Base-by-base conservation (phyloP, 2,329 filamentous ascomycete species). In the Phialophora expanda region DNA sequence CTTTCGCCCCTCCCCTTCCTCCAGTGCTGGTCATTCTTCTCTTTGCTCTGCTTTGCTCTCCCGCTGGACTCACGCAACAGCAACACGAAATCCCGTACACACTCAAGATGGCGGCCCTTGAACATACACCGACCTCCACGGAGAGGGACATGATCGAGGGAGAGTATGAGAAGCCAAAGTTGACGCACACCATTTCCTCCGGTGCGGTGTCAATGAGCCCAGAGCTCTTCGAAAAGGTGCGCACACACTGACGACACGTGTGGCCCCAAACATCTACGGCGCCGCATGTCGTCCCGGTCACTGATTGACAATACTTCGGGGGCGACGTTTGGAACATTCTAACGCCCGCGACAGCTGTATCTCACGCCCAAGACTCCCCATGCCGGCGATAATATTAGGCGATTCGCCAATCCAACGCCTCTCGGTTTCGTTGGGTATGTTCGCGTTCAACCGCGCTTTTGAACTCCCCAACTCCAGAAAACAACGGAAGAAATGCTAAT, bases 331-430 rank as follows among this genome's bases (percentile, higher is more conserved):
- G 14, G 1, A 30, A 17, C 9, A 54, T 9, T n/a, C 51, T 63
- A 14, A 53, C 17, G 8, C 8, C 30, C 24, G 12, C 22, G 14
- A 38, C 62, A 70, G 69, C 66, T 71, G n/a, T 71, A 71, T 54
- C 61, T 71, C 20, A 71, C 70, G 48, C 70, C 70, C 12, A 71
- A 71, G 59, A 57, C 62, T 32, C 70, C 68, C 30, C 68, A 68
- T 65, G 48, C 61, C 56, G 68, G 70, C 50, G 70, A 70, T 61
- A 70, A 70, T 30, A 65, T 70, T 55, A 69, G 66, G 48, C 68
- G 68, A 1, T 71, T 71, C 44, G 70, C 70, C 56, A 71, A 71
- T 54, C 70, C 70, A 17, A 71, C 70, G 24, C 70, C 70, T 17
- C 51, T 71, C 14, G 70, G 70, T 53, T 71, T 71, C 44, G 66